Evolutionary conservation across 345 rosid genomes (phyloP), one percentile per base, ranked within the genome.

Genomic region (Gossypium raimondii): DNA sequence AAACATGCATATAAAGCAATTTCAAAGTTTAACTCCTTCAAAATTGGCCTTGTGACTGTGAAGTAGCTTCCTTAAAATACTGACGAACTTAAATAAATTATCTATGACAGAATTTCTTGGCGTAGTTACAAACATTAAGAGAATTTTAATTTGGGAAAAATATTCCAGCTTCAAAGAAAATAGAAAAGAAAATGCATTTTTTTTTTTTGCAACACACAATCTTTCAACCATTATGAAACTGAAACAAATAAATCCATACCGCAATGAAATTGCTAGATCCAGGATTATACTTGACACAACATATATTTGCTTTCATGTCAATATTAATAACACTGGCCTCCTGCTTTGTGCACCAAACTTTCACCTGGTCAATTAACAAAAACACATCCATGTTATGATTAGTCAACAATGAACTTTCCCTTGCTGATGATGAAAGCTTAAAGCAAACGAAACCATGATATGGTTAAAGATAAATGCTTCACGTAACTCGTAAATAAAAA

Each of bases 271-370:
- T 85, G 94, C 98, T 86, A 77, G 94, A 91, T 83, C 97, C 98
- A 72, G 99, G 99, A 85, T 95, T 95, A 80, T 87, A 95, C 85
- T 95, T 95, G 81, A 95, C 99, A 60, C 98, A 93, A 67, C 99
- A 95, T 80, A 95, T 95, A 78, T 93, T 95, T 51, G 99, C 98
- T 83, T 93, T 95, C 99, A 95, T 89, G 86, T 95, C 98, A 62
- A 95, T 95, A 81, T 95, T 91, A 44, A 87, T 85, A 80, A 91
- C 97, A 45, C 99, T 95, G 61, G 96, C 93, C 85, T 95, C 99
- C 85, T 90, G 94, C 69, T 82, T 90, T 45, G 92, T 93, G 90
- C 99, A 91, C 99, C 98, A 95, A 81, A 95, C 97, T 86, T 95
- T 95, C 50, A 91, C 99, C 99, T 95, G 89, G 67, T 83, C 67